Base-by-base conservation (phyloP, 345 rosid genomes). In the Brassica rapa region DNA sequence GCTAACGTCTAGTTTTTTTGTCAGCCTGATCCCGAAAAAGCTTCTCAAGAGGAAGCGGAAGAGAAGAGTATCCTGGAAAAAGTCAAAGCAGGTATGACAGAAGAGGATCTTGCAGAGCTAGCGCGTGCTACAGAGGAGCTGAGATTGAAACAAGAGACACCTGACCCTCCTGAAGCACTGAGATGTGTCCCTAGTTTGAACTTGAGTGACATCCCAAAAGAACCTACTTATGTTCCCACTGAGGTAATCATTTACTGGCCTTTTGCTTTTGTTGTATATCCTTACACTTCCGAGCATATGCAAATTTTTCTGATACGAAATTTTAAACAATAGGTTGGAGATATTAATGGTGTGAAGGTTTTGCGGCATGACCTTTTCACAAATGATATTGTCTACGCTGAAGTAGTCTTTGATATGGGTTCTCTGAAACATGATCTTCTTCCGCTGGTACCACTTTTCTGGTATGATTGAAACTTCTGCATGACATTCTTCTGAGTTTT, bases 1-100 rank as follows among this genome's bases (percentile, higher is more conserved):
- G 70, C 74, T 53, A 68, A 80, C 66, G 15, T 15, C 12, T 27
- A 30, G 35, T 75, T 77, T 60, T 70, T 70, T 30, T 66, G 29
- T 25, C 86, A 93, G 98, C 94, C 96, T 84, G 98, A 95, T 88
- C 91, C 94, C 3, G 97, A 91, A 71, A 95, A 89, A 83, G 91
- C 88, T 86, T 86, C 96, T 77, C 85, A 75, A 75, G 97, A 93
- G 76, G 97, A 93, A 83, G 93, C 85, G 55, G 89, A 86, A 1
- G 99, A 95, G 82, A 95, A 84, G 83, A 91, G 84, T 79, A 85
- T 77, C 65, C 75, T 95, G 74, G 85, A 85, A 75, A 90, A 89
- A 72, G 78, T 95, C 16, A 95, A 89, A 87, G 89, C 88, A 62
- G 79, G 87, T 73, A 87, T 95, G 97, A 91, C 97, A 19, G 87